These are phyloP conservation scores for Aethionema arabicum DNA, from an alignment of 345 rosid genomes.

Conservation along the genomic window DNA sequence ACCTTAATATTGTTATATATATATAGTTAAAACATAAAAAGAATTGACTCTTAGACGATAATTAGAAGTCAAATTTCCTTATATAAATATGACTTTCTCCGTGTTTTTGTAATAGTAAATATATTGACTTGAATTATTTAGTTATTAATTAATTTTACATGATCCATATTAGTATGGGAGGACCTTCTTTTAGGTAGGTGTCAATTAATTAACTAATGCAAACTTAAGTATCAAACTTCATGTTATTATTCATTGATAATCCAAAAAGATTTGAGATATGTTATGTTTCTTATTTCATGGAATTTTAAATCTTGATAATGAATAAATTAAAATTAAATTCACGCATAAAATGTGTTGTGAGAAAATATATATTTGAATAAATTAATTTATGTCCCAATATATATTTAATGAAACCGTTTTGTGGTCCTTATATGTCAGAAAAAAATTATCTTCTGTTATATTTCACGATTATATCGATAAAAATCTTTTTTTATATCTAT, in stretches of 20 bases:
- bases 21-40: background rate
- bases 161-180: conserved; percentile 3
- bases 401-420: too few species aligned
- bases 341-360: conserved; percentile 11
- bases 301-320: background rate
- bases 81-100: conserved; percentile 6
- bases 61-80: background rate
- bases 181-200: conserved; percentile 3
- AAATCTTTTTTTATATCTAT: background rate
- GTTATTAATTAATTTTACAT: background rate
- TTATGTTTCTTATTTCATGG: background rate
- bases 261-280: conserved; percentile 4
- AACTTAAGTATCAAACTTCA: background rate
- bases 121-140: background rate
- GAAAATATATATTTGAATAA: conserved; percentile 4
- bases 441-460: background rate
- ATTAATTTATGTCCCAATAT: too few species aligned
- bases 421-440: too few species aligned
- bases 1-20: conserved; percentile 13
- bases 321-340: conserved; percentile 8
- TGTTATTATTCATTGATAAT: conserved; percentile 1
- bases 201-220: conserved; percentile 1
- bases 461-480: conserved; percentile 11
- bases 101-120: background rate
- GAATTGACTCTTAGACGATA: background rate